phyloP scores from a whole-genome alignment of 441 rosid species.

The Rhodomyrtus psidioides region DNA sequence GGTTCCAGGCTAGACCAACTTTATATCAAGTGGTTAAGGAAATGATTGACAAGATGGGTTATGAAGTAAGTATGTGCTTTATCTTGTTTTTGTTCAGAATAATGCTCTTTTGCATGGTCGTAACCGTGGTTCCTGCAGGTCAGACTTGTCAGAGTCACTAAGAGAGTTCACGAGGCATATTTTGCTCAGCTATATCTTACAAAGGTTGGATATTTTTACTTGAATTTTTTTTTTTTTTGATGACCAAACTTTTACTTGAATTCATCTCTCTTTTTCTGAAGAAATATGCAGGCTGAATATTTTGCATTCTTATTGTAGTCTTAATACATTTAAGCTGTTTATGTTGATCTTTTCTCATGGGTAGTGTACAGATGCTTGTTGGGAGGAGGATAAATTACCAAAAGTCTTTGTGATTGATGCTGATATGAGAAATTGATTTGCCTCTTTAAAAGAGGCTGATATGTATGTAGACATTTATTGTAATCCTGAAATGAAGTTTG shows the following conservation, averaged over 20 bases:
- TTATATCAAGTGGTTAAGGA: constrained; percentile 90
- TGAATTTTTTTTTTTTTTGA: no score
- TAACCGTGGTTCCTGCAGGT: constrained; percentile 38
- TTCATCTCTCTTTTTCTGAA: not conserved
- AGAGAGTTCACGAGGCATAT: constrained; percentile 91
- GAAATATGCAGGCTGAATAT: not conserved
- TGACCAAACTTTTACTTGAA: not conserved
- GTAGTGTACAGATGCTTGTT: not conserved
- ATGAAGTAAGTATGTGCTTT: constrained; percentile 37
- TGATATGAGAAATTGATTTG: not conserved
- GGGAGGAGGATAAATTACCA: not conserved
- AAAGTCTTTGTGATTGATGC: not conserved
- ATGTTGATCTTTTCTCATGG: not conserved
- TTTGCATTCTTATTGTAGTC: not conserved
- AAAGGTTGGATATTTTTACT: constrained; percentile 56
- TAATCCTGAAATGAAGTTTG: not conserved
- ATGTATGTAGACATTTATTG: not conserved
- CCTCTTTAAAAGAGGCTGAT: not conserved
- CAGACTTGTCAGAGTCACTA: constrained; percentile 85
- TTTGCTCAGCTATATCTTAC: constrained; percentile 77
- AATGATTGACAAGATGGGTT: constrained; percentile 94
- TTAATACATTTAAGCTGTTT: not conserved
- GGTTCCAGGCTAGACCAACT: constrained; percentile 75
- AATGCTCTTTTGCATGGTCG: not conserved
- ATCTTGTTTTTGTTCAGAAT: not conserved